These are phyloP conservation scores for Delonix regia DNA, from an alignment of 306 rosid genomes.

Conservation along the genomic window DNA sequence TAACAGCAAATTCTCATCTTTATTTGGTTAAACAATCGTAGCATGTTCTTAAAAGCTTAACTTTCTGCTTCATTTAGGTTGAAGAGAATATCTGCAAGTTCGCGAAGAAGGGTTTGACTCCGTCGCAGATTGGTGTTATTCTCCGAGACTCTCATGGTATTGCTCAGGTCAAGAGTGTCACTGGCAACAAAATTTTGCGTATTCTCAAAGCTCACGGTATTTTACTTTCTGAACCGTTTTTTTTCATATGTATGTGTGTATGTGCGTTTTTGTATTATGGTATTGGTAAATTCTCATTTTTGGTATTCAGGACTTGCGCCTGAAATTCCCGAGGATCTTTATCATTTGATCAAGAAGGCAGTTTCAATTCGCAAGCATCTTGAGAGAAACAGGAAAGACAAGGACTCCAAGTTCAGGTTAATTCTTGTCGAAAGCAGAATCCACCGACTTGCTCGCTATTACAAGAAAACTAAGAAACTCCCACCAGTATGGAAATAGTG, in stretches of 20 bases:
- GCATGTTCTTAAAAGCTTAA: neutral
- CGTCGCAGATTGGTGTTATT: constrained; percentile 95
- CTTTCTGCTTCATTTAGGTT: constrained; percentile 48
- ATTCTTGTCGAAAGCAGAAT: constrained; percentile 92
- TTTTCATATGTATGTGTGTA: neutral
- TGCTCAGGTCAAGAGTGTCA: constrained; percentile 80
- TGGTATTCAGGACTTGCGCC: constrained; percentile 75
- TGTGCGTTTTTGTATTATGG: neutral
- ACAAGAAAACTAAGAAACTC: constrained; percentile 93
- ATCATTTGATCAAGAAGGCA: constrained; percentile 90
- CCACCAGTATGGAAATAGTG: constrained; percentile 93
- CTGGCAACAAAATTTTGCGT: constrained; percentile 86
- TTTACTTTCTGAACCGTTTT: neutral
- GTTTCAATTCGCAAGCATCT: constrained; percentile 85
- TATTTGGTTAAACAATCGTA: neutral
- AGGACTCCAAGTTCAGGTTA: constrained; percentile 89
- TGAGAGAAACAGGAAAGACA: constrained; percentile 88
- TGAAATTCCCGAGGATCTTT: constrained; percentile 91
- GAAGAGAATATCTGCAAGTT: constrained; percentile 85
- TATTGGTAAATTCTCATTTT: neutral
- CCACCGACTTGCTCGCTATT: constrained; percentile 84
- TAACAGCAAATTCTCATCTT: neutral
- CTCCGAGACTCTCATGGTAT: constrained; percentile 94
- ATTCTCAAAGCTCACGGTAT: constrained; percentile 89
- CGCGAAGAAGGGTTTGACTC: constrained; percentile 89